Base-by-base conservation (phyloP, 139 green algal species). In the Chlorella ohadii region DNA sequence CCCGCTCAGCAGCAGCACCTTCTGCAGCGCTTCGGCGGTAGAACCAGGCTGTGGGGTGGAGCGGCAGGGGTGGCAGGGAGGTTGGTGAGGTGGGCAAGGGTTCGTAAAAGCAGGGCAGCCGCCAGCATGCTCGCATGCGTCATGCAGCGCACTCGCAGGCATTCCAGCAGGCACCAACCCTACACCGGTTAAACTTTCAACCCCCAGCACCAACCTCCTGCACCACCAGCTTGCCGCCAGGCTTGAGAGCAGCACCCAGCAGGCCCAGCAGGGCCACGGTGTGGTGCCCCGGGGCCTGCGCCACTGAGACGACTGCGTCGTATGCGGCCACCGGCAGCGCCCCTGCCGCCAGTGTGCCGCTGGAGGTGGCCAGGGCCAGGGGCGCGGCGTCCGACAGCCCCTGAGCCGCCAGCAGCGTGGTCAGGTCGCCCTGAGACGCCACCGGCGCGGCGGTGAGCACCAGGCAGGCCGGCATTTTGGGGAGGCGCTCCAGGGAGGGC, bases 1-100 rank as follows among this genome's bases (percentile, higher is more conserved):
- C 17, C 92, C 92, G 76, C 84, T 89, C 19, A 95, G 87, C 34
- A 95, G 72, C 61, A 95, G 80, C 44, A 86, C 63, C 70, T 89
- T 91, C n/a, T 67, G 56, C 38, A 94, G 73, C 1, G 38, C 27
- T 1, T 63, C 70, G 1, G 51, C 61, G 39, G n/a, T 65, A n/a
- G 63, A 51, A n/a, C 78, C 63, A n/a, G 38, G 38, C 78, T 83
- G 78, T 51, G 44, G 44, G 44, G 44, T 51, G 44, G 44, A 51
- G 9, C 9, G 44, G 44, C n/a, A n/a, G n/a, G n/a, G n/a, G n/a
- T n/a, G n/a, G n/a, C n/a, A n/a, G n/a, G n/a, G n/a, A n/a, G n/a
- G n/a, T n/a, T n/a, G n/a, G n/a, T n/a, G n/a, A n/a, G n/a, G n/a
- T n/a, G n/a, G n/a, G n/a, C n/a, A n/a, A n/a, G n/a, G n/a, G n/a